phyloP scores from a whole-genome alignment of 108 stramenopile genomes.

The Discostella pseudostelligera region DNA sequence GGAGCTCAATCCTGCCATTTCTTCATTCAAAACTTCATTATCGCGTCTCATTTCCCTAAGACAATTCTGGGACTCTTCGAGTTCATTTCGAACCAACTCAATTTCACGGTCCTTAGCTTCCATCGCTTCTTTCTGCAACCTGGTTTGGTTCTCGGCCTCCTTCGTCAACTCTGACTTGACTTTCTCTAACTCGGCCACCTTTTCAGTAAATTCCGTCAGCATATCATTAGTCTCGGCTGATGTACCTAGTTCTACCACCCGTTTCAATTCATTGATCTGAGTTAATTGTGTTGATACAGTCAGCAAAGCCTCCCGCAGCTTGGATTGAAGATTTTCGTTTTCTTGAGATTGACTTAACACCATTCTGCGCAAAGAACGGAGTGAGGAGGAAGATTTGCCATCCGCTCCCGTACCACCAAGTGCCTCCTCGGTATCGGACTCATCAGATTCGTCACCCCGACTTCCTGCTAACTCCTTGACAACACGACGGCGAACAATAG shows the following conservation, averaged over 20 bases:
- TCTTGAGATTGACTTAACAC: slow-evolving; percentile 66
- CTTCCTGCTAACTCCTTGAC: slow-evolving; percentile 61
- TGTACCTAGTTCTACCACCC: slow-evolving; percentile 55
- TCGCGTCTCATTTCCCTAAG: slow-evolving; percentile 43
- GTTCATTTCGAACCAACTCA: slow-evolving; percentile 36
- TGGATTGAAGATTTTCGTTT: slow-evolving; percentile 59
- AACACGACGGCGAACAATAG: slow-evolving; percentile 64
- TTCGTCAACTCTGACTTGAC: slow-evolving; percentile 42
- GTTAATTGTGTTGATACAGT: slow-evolving; percentile 35
- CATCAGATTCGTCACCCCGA: slow-evolving; percentile 41
- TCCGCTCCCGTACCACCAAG: neutral
- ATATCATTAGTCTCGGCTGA: slow-evolving; percentile 67
- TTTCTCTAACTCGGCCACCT: slow-evolving; percentile 55
- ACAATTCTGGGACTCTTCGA: slow-evolving; percentile 17
- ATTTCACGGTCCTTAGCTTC: slow-evolving; percentile 41
- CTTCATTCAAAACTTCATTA: slow-evolving; percentile 55
- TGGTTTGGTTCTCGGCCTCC: slow-evolving; percentile 36
- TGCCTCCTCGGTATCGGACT: slow-evolving; percentile 34
- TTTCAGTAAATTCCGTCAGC: slow-evolving; percentile 59
- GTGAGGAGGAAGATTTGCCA: slow-evolving; percentile 12
- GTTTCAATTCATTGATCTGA: slow-evolving; percentile 60
- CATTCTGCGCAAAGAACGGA: slow-evolving; percentile 52
- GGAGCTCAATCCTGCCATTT: slow-evolving; percentile 68
- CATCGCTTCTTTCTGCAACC: slow-evolving; percentile 38
- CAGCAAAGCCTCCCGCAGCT: slow-evolving; percentile 40